Evolutionary conservation across 208 protist genomes (phyloP), one percentile per base, ranked within the genome.

Genomic region (Leishmania tarentolae): DNA sequence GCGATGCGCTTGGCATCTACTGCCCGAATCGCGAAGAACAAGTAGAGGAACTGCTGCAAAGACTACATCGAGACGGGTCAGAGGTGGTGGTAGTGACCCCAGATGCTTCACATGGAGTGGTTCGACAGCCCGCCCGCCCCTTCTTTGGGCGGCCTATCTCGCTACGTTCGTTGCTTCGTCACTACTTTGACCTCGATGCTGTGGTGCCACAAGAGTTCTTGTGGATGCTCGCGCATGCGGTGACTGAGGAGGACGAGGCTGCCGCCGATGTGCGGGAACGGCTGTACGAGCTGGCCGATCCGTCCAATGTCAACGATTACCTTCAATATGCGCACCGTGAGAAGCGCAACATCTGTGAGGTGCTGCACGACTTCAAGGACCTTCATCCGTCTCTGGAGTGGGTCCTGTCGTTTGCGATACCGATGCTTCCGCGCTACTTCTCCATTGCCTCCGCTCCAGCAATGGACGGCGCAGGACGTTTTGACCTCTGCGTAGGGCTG

Each of bases 271-370:
- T 93, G 46, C 87, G 72, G 52, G 91, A 95, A 83, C 87, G 95
- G 15, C 87, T 98, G 65, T 79, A 86, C 47, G 95, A 98, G 84
- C 80, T 98, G 21, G 86, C 91, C 19, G 86, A 90, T 66, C 86
- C 90, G 31, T 75, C 81, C 17, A 70, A 90, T 74, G 75, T 91
- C 37, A 88, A 91, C 80, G 93, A 94, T 42, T 98, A 93, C 79
- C 87, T 97, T 52, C 79, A 83, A 47, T 98, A 98, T 80, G 87
- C 87, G 35, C 85, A 97, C 80, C 90, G 93, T 37, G 95, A 98
- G 84, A 98, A 98, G 84, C 89, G 95, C 52, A 98, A 95, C 82
- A 81, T 95, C 24, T 90, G 91, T 46, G 95, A 98, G 84, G 93
- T 98, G n/a, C 85, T 98, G 44, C 82, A 86, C 63, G 95, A 98